phyloP scores from a whole-genome alignment of 2,329 filamentous ascomycete genomes.

The Penicillium rolfsii region DNA sequence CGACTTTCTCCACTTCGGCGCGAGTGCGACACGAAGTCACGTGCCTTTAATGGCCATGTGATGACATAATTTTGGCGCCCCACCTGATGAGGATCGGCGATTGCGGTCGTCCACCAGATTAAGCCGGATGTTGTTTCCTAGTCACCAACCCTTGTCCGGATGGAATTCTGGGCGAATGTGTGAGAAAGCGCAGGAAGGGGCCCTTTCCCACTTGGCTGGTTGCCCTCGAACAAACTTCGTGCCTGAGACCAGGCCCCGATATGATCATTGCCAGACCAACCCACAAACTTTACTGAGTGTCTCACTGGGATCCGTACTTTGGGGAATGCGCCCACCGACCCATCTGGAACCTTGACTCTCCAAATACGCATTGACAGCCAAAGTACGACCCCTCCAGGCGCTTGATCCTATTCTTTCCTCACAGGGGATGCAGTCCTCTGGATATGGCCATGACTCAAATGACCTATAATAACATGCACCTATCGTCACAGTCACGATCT shows the following conservation, averaged over 20 bases:
- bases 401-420: neutral
- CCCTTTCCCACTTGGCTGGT: neutral
- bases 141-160: neutral
- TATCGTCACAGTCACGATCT: slow-evolving; percentile 14
- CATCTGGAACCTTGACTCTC: neutral
- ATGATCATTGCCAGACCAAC: slow-evolving; percentile 7
- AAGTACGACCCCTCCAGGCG: slow-evolving; percentile 2
- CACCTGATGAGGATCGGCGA: slow-evolving; percentile 21
- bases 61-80: slow-evolving; percentile 18
- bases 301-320: neutral
- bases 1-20: slow-evolving; percentile 28
- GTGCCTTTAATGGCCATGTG: slow-evolving; percentile 11
- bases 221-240: neutral
- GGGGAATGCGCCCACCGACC: slow-evolving; percentile 20
- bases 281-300: slow-evolving; percentile 9
- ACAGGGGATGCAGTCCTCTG: neutral
- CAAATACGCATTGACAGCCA: neutral
- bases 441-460: slow-evolving; percentile 24
- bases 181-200: slow-evolving; percentile 5
- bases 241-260: slow-evolving; percentile 2
- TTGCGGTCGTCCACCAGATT: slow-evolving; percentile 4
- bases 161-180: neutral
- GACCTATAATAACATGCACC: slow-evolving; percentile 16
- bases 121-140: slow-evolving; percentile 4
- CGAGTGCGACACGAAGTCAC: slow-evolving; percentile 30